phyloP scores from a whole-genome alignment of 129 eudicot genomes.

The Flaveria trinervia region DNA sequence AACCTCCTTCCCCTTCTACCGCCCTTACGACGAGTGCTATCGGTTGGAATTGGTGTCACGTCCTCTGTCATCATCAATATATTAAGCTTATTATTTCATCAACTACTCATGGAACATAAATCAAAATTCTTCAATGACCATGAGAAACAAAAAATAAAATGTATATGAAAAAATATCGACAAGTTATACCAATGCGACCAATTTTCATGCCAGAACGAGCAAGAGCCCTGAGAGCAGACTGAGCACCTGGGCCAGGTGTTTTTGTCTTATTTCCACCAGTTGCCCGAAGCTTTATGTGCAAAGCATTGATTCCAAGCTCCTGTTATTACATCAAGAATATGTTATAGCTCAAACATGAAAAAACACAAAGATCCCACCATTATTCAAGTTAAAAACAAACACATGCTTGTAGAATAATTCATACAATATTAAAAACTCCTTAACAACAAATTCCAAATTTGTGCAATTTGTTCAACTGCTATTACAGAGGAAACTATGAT shows the following conservation, averaged over 20 bases:
- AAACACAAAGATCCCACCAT: not conserved
- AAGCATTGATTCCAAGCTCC: constrained; percentile 52
- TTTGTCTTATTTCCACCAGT: constrained; percentile 51
- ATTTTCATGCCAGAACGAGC: constrained; percentile 54
- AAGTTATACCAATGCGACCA: constrained; percentile 45
- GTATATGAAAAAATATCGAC: too few relatives aligned
- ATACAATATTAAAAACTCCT: too few relatives aligned
- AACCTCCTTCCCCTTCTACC: constrained; percentile 50
- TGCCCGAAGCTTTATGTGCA: constrained; percentile 47
- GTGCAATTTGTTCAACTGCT: too few relatives aligned
- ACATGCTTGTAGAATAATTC: not conserved
- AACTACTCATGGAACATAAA: too few relatives aligned
- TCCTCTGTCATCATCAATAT: constrained; percentile 34
- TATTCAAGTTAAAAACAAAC: not conserved
- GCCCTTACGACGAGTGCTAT: constrained; percentile 45
- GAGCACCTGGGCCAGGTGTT: constrained; percentile 56
- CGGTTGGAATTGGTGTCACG: constrained; percentile 47
- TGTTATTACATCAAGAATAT: not conserved
- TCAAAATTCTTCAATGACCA: too few relatives aligned
- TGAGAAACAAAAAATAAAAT: too few relatives aligned
- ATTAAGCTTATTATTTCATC: not conserved
- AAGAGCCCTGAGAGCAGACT: constrained; percentile 48
- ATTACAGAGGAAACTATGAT: too few relatives aligned
- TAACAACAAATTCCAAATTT: too few relatives aligned
- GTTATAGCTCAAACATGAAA: too few relatives aligned